phyloP scores from a whole-genome alignment of 805 yeast genomes.

The Schizosaccharomyces octosporus region DNA sequence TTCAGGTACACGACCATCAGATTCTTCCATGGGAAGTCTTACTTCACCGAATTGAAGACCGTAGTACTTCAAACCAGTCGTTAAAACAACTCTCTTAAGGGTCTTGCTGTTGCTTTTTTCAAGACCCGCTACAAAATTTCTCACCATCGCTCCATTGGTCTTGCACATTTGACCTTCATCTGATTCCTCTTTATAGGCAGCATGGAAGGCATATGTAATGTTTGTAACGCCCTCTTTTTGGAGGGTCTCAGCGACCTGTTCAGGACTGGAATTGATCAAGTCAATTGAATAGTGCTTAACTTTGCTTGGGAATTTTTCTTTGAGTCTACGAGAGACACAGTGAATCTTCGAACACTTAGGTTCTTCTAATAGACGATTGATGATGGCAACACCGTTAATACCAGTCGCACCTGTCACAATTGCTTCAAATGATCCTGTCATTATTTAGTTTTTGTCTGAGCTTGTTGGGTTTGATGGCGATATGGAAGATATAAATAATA shows the following conservation, averaged over 20 bases:
- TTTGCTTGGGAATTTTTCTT: background rate
- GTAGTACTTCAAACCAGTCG: background rate
- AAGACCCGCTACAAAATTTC: background rate
- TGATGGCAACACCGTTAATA: background rate
- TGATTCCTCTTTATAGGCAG: background rate
- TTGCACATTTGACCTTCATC: background rate
- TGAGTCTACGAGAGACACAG: background rate
- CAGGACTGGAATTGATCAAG: background rate
- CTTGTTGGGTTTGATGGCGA: too few relatives aligned
- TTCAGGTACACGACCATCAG: background rate
- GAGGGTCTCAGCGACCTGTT: background rate
- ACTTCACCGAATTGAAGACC: background rate
- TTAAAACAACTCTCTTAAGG: background rate
- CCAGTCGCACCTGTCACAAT: conserved; percentile 1
- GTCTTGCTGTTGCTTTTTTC: background rate
- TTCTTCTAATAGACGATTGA: background rate
- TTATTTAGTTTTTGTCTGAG: too few relatives aligned
- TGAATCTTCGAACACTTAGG: background rate
- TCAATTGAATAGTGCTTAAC: background rate
- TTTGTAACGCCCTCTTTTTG: background rate
- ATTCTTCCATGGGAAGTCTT: background rate
- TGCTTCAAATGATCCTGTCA: background rate
- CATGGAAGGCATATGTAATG: background rate
- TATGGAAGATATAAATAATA: too few relatives aligned
- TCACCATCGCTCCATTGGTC: background rate